Evolutionary conservation across 352 stramenopile genomes (phyloP).

Genomic region (Phytophthora kernoviae): DNA sequence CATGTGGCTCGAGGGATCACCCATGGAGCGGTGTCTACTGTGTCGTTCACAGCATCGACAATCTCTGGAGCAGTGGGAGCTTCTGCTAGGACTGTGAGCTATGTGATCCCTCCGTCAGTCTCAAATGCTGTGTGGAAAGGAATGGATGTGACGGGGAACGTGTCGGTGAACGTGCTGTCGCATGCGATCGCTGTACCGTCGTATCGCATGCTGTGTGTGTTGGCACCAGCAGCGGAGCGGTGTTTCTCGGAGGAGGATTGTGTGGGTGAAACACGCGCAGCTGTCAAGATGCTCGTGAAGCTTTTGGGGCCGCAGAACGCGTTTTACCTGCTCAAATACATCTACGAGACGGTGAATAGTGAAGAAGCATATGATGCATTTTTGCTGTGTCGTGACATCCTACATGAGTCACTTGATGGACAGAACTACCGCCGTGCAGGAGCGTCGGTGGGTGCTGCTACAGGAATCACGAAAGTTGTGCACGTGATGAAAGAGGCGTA

Average conservation of each 20-base stretch:
- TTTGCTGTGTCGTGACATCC: slow-evolving; percentile 64
- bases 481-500: slow-evolving; percentile 55
- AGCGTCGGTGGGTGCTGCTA: slow-evolving; percentile 43
- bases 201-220: slow-evolving; percentile 59
- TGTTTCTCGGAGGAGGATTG: slow-evolving; percentile 64
- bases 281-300: slow-evolving; percentile 58
- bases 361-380: slow-evolving; percentile 75
- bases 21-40: slow-evolving; percentile 56
- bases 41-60: slow-evolving; percentile 53
- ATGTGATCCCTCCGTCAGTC: slow-evolving; percentile 62
- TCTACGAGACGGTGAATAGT: slow-evolving; percentile 78
- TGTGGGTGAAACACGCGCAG: slow-evolving; percentile 49
- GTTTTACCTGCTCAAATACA: slow-evolving; percentile 70
- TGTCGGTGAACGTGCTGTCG: slow-evolving; percentile 59
- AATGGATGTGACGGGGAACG: slow-evolving; percentile 63
- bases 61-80: slow-evolving; percentile 56
- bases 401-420: slow-evolving; percentile 59
- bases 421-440: slow-evolving; percentile 68
- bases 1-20: slow-evolving; percentile 58
- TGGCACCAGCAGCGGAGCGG: slow-evolving; percentile 49
- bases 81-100: slow-evolving; percentile 56
- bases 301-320: slow-evolving; percentile 74
- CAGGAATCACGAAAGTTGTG: slow-evolving; percentile 45
- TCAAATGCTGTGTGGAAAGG: slow-evolving; percentile 68
- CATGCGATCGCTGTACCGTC: slow-evolving; percentile 72